phyloP scores from a whole-genome alignment of 2,329 filamentous ascomycete species.

The Myriosclerotinia scirpicola region DNA sequence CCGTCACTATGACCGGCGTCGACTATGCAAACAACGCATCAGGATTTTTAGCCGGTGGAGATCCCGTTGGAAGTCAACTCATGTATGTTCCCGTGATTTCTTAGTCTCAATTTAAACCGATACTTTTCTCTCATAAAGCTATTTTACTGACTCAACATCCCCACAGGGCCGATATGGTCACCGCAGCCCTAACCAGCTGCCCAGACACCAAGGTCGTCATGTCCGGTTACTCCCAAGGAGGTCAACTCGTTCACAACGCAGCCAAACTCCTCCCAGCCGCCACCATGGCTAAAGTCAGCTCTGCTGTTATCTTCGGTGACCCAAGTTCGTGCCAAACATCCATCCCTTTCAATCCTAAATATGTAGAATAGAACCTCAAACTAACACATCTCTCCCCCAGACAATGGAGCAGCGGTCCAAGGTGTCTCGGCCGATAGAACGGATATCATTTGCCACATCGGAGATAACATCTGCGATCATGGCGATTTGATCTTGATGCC shows the following conservation, averaged over 20 bases:
- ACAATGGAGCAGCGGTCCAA: conserved; percentile 34
- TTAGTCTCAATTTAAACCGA: too few relatives aligned
- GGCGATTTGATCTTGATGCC: conserved; percentile 24
- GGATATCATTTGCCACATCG: conserved; percentile 32
- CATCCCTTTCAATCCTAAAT: conserved; percentile 13
- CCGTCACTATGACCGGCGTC: conserved; percentile 53
- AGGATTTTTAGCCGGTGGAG: conserved; percentile 51
- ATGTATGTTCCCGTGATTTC: conserved; percentile 40
- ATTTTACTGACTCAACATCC: conserved; percentile 20
- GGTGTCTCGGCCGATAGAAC: conserved; percentile 30
- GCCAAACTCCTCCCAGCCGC: conserved; percentile 25
- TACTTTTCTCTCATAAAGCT: too few relatives aligned
- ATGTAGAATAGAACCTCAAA: neutral
- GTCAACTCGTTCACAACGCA: conserved; percentile 34
- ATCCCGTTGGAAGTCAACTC: conserved; percentile 44
- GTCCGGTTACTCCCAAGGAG: conserved; percentile 34
- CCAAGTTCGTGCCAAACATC: conserved; percentile 25
- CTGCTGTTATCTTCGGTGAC: conserved; percentile 36
- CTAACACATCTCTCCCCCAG: conserved; percentile 10
- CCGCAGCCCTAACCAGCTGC: neutral
- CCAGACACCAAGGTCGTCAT: conserved; percentile 28
- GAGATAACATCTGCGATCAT: conserved; percentile 34
- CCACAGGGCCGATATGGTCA: conserved; percentile 18
- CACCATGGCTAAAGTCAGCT: conserved; percentile 29
- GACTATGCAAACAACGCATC: conserved; percentile 49